Percentiles rank a stretch among this genome's conserved stretches.
Evolutionary conservation across 805 yeast species (phyloP).

Genomic region (Ogataea salicorniae): DNA sequence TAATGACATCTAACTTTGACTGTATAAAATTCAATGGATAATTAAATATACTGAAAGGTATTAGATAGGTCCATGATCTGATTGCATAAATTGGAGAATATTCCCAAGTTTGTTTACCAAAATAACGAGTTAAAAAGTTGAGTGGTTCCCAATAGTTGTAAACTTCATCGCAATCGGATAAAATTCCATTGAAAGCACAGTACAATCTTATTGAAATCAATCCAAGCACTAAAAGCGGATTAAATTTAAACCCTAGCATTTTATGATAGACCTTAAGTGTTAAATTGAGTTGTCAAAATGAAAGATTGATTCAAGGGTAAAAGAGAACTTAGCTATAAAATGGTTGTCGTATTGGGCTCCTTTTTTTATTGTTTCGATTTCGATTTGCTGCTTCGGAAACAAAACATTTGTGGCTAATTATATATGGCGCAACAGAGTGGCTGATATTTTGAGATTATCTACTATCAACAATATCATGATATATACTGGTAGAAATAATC

Average conservation of each 20-base stretch:
- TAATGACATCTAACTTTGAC: neutral
- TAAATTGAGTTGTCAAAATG: neutral
- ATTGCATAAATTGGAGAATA: slow-evolving; percentile 87
- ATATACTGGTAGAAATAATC: neutral
- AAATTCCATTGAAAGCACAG: slow-evolving; percentile 54
- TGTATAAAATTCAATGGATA: slow-evolving; percentile 17
- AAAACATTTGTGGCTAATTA: too few species aligned
- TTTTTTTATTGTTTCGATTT: neutral
- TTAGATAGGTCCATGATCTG: slow-evolving; percentile 75
- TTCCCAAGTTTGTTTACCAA: slow-evolving; percentile 96
- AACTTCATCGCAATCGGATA: slow-evolving; percentile 89
- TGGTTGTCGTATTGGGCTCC: neutral
- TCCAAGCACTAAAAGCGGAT: slow-evolving; percentile 12
- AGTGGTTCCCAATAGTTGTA: slow-evolving; percentile 95
- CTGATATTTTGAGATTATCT: too few species aligned
- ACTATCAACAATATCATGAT: too few species aligned
- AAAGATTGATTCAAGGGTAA: neutral
- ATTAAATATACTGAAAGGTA: slow-evolving; percentile 37
- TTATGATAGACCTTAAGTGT: neutral
- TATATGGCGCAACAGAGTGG: too few species aligned
- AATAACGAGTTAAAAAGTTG: slow-evolving; percentile 67
- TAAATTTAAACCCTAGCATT: slow-evolving; percentile 7
- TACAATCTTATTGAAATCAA: slow-evolving; percentile 28
- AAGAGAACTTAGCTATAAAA: too few species aligned
- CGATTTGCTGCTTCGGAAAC: too few species aligned